Evolutionary conservation across 768 basidiomycete genomes (phyloP), one percentile per base, ranked within the genome.

Genomic region (Rhodocollybia butyracea): DNA sequence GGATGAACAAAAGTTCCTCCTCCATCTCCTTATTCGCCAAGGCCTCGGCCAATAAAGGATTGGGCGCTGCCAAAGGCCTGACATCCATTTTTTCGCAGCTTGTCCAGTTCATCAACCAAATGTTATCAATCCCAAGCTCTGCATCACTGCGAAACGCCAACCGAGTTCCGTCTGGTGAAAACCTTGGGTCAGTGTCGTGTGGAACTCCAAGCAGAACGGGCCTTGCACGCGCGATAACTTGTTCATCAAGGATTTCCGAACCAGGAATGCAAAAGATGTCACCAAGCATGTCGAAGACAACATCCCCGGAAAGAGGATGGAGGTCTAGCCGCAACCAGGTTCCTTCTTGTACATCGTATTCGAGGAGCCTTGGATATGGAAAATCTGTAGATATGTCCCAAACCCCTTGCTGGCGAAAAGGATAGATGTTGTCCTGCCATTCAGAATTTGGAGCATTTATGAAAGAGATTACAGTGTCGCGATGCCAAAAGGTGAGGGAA

Each of bases 321-420:
- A 88, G 86, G 62, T 89, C 88, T 29, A 89, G 77, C 11, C 86
- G 77, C 51, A 89, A 70, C 87, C 87, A 90, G 32, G 88, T 89
- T 7, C 88, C 88, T 63, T 89, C 85, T 39, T 77, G 72, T 13
- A 89, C 87, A 54, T 88, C 82, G 64, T 85, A 90, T 54, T 80
- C 76, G 30, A 89, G 71, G 19, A 68, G 69, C n/a, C 87, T 82
- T 1, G 86, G 83, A 68, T 82, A 80, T n/a, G 81, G 76, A 60
- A 80, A 88, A 70, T 89, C 84, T 21, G 86, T 88, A 21, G 87
- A 88, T 57, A 89, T 89, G 63, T 89, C 88, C 86, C 86, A 90
- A 36, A 76, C 74, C 2, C 75, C 78, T 55, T 76, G 80, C 27
- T 73, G 70, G 31, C 85, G 85, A 24, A 86, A 67, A 21, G 88